These are phyloP conservation scores for Protomyces inundatus DNA, from an alignment of 1,139 yeast genomes.

Conservation along the genomic window DNA sequence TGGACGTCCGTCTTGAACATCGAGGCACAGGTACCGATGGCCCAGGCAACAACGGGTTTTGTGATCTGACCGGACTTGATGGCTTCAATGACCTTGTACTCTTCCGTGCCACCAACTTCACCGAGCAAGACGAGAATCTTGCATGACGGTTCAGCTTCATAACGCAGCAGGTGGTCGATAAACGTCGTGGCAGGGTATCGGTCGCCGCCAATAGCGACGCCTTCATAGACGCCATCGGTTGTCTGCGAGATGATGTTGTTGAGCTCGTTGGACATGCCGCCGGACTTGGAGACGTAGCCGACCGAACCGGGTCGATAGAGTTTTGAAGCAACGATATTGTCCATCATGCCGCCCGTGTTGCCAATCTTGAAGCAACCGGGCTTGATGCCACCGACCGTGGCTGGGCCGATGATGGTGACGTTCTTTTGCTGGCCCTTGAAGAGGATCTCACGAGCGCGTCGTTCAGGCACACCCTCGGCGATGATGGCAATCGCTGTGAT, in stretches of 20 bases:
- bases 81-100: constrained; percentile 48
- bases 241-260: constrained; percentile 47
- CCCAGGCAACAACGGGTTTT: constrained; percentile 49
- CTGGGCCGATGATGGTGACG: constrained; percentile 48
- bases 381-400: constrained; percentile 49
- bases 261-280: constrained; percentile 49
- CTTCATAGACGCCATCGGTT: constrained; percentile 48
- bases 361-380: constrained; percentile 50
- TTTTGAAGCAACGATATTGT: constrained; percentile 48
- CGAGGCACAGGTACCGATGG: constrained; percentile 48
- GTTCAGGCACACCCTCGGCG: constrained; percentile 50
- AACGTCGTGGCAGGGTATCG: constrained; percentile 49
- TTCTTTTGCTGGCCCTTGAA: constrained; percentile 45
- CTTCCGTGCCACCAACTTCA: constrained; percentile 49
- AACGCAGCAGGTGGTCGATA: constrained; percentile 47
- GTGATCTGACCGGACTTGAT: constrained; percentile 45
- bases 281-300: constrained; percentile 48
- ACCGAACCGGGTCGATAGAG: constrained; percentile 48
- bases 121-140: constrained; percentile 46
- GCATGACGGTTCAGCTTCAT: constrained; percentile 46
- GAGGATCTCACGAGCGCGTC: constrained; percentile 48
- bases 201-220: constrained; percentile 49
- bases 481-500: constrained; percentile 46
- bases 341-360: constrained; percentile 51
- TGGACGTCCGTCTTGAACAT: constrained; percentile 50